Evolutionary conservation across 176 grass and related monocot genomes (phyloP).

Genomic region (Aegilops speltoides): DNA sequence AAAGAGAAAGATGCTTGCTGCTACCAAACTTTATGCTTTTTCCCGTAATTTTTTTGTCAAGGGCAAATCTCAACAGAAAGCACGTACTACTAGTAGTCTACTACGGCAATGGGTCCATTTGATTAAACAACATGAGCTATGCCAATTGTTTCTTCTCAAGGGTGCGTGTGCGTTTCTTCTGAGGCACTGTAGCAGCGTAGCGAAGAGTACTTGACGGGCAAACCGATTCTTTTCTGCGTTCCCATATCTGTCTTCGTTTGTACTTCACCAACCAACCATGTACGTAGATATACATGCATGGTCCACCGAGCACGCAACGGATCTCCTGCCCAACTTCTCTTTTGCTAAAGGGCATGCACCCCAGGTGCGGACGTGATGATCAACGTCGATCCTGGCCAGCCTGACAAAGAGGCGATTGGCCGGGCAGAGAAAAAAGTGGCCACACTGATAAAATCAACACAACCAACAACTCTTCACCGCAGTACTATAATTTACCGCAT

Average conservation of each 20-base stretch:
- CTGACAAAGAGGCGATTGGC: too few species aligned
- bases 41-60: not conserved
- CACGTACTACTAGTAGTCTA: not conserved
- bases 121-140: not conserved
- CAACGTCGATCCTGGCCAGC: not conserved
- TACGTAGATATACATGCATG: not conserved
- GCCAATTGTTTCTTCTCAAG: too few species aligned
- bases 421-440: not conserved
- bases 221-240: not conserved
- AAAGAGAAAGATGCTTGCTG: not conserved
- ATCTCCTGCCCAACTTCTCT: not conserved
- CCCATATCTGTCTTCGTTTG: not conserved
- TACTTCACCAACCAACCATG: not conserved
- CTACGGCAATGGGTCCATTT: not conserved
- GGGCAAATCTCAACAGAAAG: not conserved
- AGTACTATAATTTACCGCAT: too few species aligned
- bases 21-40: not conserved
- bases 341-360: not conserved
- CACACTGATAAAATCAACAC: too few species aligned
- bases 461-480: too few species aligned
- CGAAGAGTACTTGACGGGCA: too few species aligned
- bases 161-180: not conserved
- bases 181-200: not conserved
- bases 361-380: not conserved
- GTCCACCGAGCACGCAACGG: constrained; percentile 4